Percentiles rank a stretch among this genome's conserved stretches.
These are phyloP conservation scores for Asterella californica DNA, from an alignment of 225 moss, liverwort and hornwort genomes.

Conservation along the genomic window DNA sequence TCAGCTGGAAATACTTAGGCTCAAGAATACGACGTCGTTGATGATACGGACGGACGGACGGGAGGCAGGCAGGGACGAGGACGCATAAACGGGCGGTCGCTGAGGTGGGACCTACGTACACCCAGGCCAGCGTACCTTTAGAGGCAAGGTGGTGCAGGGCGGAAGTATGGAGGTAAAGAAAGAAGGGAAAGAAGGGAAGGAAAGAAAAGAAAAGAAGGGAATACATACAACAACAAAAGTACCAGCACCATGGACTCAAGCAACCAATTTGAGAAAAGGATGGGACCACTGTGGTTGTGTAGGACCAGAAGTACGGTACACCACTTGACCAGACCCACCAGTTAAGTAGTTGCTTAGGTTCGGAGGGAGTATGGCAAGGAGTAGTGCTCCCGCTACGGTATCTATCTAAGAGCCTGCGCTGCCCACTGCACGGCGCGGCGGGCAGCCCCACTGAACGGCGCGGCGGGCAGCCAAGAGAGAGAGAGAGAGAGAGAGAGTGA, in stretches of 20 bases:
- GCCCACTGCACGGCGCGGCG: slow-evolving; percentile 1
- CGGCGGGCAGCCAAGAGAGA: slow-evolving; percentile 7
- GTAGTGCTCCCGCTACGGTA: neutral
- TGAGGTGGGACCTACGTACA: slow-evolving; percentile 10
- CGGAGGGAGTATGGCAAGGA: neutral
- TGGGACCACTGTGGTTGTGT: slow-evolving; percentile 5
- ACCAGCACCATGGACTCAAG: neutral
- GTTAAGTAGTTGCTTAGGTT: neutral
- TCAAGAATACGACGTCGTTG: slow-evolving; percentile 10
- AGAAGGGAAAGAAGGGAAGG: too few relatives aligned
- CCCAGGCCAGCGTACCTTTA: neutral
- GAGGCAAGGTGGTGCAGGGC: neutral
- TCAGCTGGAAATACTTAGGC: neutral
- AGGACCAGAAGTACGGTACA: neutral
- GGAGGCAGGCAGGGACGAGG: neutral
- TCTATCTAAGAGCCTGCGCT: neutral
- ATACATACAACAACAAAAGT: neutral
- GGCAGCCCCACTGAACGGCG: too few relatives aligned
- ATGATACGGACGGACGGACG: slow-evolving; percentile 6
- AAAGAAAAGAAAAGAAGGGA: too few relatives aligned
- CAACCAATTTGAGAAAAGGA: neutral
- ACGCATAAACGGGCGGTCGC: neutral
- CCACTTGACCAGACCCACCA: neutral
- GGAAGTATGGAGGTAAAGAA: neutral
- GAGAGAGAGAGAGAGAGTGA: neutral